These are phyloP conservation scores for Parafenestella ontariensis DNA, from an alignment of 2,329 filamentous ascomycete genomes.

Conservation along the genomic window DNA sequence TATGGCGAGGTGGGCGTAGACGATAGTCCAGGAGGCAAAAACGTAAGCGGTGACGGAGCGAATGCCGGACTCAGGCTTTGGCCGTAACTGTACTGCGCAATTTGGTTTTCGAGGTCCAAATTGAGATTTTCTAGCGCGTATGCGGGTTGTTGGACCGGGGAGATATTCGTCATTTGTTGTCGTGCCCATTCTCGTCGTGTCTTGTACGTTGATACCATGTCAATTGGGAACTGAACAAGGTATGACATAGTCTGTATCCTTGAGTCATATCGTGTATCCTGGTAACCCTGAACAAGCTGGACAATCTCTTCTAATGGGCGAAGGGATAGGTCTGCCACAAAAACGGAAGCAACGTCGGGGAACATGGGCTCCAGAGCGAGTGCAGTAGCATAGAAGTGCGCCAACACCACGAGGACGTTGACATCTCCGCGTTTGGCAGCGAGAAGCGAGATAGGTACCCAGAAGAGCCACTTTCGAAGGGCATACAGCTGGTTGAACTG, in stretches of 20 bases:
- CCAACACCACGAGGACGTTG: slow-evolving; percentile 80
- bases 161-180: slow-evolving; percentile 44
- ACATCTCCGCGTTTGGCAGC: slow-evolving; percentile 78
- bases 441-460: slow-evolving; percentile 86
- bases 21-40: slow-evolving; percentile 45
- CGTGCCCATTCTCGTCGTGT: slow-evolving; percentile 48
- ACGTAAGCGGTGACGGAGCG: slow-evolving; percentile 54
- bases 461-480: slow-evolving; percentile 92
- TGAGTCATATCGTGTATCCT: slow-evolving; percentile 50
- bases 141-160: slow-evolving; percentile 44
- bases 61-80: slow-evolving; percentile 59
- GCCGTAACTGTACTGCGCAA: slow-evolving; percentile 51
- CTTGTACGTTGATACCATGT: slow-evolving; percentile 53
- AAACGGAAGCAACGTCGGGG: slow-evolving; percentile 87
- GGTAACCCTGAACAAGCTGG: slow-evolving; percentile 66
- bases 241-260: slow-evolving; percentile 53
- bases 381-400: slow-evolving; percentile 89
- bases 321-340: slow-evolving; percentile 73
- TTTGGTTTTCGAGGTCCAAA: slow-evolving; percentile 49
- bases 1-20: slow-evolving; percentile 50
- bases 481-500: slow-evolving; percentile 91
- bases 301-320: slow-evolving; percentile 87
- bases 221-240: slow-evolving; percentile 56
- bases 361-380: slow-evolving; percentile 89
- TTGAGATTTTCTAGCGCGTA: slow-evolving; percentile 50